Base-by-base conservation (phyloP, 805 yeast genomes). In the Kluyveromyces starmeri region DNA sequence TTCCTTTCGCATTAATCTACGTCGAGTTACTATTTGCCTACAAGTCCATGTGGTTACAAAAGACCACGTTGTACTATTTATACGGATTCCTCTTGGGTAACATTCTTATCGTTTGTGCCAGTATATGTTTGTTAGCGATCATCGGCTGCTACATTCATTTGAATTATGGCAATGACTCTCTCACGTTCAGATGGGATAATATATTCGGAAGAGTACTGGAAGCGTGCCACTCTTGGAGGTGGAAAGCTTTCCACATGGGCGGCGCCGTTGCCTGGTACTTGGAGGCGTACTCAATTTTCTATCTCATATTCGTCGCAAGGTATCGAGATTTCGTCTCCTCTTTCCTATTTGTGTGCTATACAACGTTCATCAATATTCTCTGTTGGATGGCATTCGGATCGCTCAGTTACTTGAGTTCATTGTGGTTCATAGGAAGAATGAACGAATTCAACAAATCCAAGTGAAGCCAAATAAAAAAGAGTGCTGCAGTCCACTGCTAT, bases 1-100 rank as follows among this genome's bases (percentile, higher is more conserved):
- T 82, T 32, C 94, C 95, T 22, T 85, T 83, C 51, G 76, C 79
- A 12, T 75, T 84, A 9, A 76, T 83, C n/a, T 79, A 78, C 50
- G 85, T 82, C 36, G 95, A 85, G 50, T 61, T 85, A 39, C 59
- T 75, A 36, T 79, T 76, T 53, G 68, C 83, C 19, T 76, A 81
- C 61, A 75, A 82, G 53, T 73, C 88, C 2, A 64, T 83, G 8
- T 83, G 94, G 89, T 62, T 78, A 38, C 86, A 82, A 48, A 80
- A 80, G 54, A 73, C 86, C 1, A 73, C 88, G 3, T 82, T 75
- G 48, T 82, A 81, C 56, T 81, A 77, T 62, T 71, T 77, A 71
- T 84, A 81, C 55, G 92, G 94, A 2, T 84, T 83, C 50, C 61
- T 85, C 15, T 65, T 79, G 15, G 60, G 75, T 18, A 79, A 85